Evolutionary conservation across 345 rosid species (phyloP).

Genomic region (Populus nigra): DNA sequence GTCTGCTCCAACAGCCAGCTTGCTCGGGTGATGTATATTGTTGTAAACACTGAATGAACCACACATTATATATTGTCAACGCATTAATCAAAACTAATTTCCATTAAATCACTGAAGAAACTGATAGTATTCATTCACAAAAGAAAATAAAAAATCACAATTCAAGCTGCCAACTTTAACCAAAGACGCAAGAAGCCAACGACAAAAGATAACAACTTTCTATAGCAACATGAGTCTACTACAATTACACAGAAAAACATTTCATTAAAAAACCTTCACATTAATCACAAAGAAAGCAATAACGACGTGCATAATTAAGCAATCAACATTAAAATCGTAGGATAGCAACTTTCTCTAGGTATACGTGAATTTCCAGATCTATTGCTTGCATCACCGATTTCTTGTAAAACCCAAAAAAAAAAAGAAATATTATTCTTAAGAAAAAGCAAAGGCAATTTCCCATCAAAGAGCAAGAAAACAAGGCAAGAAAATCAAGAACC

Average conservation of each 20-base stretch:
- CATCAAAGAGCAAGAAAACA: not conserved
- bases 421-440: no score
- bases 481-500: not conserved
- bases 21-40: constrained; percentile 69
- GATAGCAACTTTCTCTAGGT: not conserved
- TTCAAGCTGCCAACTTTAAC: not conserved
- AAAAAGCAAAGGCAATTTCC: not conserved
- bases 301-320: no score
- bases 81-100: not conserved
- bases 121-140: not conserved
- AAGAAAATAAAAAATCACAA: not conserved
- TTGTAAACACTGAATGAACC: constrained; percentile 64
- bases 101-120: not conserved
- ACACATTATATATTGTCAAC: not conserved
- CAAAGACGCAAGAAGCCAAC: not conserved
- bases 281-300: no score
- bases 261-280: no score
- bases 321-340: no score
- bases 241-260: not conserved
- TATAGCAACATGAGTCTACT: not conserved
- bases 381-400: not conserved
- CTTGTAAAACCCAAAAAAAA: not conserved
- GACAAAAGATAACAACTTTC: not conserved
- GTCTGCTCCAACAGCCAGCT: constrained; percentile 57
- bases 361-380: not conserved